These are phyloP conservation scores for Phaeomoniella chlamydospora DNA, from an alignment of 2,329 filamentous ascomycete species.

Conservation along the genomic window DNA sequence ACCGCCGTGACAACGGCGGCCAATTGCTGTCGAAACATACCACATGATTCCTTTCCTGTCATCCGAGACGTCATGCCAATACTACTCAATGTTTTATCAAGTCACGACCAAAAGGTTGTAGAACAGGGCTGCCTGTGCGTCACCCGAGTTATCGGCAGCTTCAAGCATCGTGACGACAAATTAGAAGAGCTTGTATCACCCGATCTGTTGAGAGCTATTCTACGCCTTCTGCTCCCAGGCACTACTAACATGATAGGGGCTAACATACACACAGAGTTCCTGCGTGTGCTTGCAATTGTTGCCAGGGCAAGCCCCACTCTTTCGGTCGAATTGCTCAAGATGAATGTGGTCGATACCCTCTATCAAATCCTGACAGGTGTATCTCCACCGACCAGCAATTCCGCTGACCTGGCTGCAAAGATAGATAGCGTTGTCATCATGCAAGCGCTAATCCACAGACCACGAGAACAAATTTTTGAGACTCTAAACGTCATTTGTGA, in stretches of 20 bases:
- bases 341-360: conserved; percentile 92
- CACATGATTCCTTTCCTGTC: conserved; percentile 81
- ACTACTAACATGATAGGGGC: conserved; percentile 90
- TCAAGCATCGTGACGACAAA: conserved; percentile 74
- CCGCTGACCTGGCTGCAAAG: conserved; percentile 65
- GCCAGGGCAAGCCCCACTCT: conserved; percentile 76
- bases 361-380: conserved; percentile 96
- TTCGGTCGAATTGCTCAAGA: conserved; percentile 81
- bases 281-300: conserved; percentile 80
- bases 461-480: conserved; percentile 90
- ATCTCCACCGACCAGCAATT: conserved; percentile 62
- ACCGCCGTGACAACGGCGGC: conserved; percentile 95
- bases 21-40: conserved; percentile 95
- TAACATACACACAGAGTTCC: conserved; percentile 90
- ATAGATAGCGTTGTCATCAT: conserved; percentile 96
- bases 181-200: conserved; percentile 86
- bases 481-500: conserved; percentile 97
- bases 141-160: conserved; percentile 91
- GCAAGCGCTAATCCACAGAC: conserved; percentile 93
- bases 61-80: conserved; percentile 95
- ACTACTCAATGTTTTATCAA: conserved; percentile 74
- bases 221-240: conserved; percentile 78
- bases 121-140: conserved; percentile 95
- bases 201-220: conserved; percentile 68
- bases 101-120: conserved; percentile 90